Evolutionary conservation across 2,329 filamentous ascomycete species (phyloP), one percentile per base, ranked within the genome.

Genomic region (Fusarium sp.): DNA sequence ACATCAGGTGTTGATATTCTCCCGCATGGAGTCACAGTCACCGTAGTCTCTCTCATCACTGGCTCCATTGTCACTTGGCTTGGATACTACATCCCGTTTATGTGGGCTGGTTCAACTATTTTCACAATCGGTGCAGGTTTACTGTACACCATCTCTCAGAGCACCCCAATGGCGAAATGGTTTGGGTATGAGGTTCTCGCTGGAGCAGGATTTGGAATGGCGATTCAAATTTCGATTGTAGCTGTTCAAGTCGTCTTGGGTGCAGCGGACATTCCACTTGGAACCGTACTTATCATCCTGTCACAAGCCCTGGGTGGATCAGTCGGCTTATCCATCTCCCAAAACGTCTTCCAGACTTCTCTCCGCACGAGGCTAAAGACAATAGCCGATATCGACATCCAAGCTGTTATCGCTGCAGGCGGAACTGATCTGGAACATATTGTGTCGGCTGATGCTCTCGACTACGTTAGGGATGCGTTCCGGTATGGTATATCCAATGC

Each of bases 131-230:
- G 63, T 2, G 65, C 60, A 8, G 74, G 63, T 5, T 60, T 76
- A 3, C 32, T 75, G 2, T 55, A 60, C 13, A 68, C 64, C 0
- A 30, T 85, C 3, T 67, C 71, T 14, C 69, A 76, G 3, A 61
- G 78, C 26, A 84, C 82, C 3, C 56, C 74, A 0, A 71, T 78
- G 0, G 73, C 69, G 2, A 73, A 78, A 40, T 86, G 84, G 83
- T 82, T 85, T 38, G 83, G 82, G 6, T 85, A 81, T 58, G 82
- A 85, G 72, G 77, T 81, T 4, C 63, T 86, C 23, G 78, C 80
- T 9, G 85, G 85, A 5, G 64, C 82, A 2, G 84, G 83, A 1
- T 75, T 82, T 6, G 85, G 85, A 20, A 70, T 83, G 5, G 78
- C 79, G 7, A 77, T 85, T 33, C 84, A 86, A 54, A 79, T 83